Conservation (phyloP, 495 filamentous ascomycete genomes). For the Xylaria sp. region DNA sequence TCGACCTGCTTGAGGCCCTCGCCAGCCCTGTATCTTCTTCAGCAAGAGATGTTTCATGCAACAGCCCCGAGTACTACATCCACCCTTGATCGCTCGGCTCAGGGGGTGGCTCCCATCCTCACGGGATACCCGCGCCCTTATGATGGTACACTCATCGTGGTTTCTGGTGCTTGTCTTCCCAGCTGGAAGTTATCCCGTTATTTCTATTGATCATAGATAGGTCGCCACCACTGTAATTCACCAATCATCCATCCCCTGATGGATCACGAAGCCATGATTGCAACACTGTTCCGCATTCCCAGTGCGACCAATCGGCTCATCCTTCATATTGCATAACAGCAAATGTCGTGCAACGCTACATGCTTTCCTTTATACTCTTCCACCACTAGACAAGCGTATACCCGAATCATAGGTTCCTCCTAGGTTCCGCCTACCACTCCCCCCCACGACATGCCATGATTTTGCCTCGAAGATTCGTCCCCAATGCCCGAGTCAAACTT, state of each 20-base stretch:
- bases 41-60: slow-evolving; percentile 16
- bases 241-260: slow-evolving; percentile 11
- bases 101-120: slow-evolving; percentile 18
- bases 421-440: background rate
- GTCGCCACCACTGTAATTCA: background rate
- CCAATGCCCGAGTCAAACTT: background rate
- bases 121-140: background rate
- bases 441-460: slow-evolving; percentile 8
- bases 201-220: slow-evolving; percentile 27
- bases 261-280: slow-evolving; percentile 39
- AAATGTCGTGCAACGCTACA: slow-evolving; percentile 30
- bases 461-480: background rate
- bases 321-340: slow-evolving; percentile 34
- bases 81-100: background rate
- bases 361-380: slow-evolving; percentile 4
- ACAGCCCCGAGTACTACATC: slow-evolving; percentile 11
- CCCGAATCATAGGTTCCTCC: slow-evolving; percentile 21
- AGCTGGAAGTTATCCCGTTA: slow-evolving; percentile 17
- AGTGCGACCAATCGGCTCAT: slow-evolving; percentile 23
- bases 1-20: slow-evolving; percentile 5
- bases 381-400: slow-evolving; percentile 14
- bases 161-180: background rate
- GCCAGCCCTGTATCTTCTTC: background rate
- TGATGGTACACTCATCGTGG: background rate
- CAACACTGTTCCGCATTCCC: slow-evolving; percentile 23